phyloP scores from a whole-genome alignment of 1,139 yeast species.

The Yamadazyma dushanensis region DNA sequence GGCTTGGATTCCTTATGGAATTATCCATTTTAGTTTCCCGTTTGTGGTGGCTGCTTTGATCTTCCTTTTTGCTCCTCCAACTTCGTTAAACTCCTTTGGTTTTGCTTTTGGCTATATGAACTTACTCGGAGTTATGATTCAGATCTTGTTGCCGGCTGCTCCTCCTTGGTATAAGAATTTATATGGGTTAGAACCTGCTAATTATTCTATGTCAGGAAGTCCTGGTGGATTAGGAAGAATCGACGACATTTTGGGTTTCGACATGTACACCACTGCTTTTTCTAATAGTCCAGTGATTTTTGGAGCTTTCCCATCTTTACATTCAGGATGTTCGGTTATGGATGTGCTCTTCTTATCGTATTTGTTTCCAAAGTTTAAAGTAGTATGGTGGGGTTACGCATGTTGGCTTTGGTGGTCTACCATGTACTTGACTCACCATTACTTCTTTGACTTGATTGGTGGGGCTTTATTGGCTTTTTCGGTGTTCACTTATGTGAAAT shows the following conservation, averaged over 20 bases:
- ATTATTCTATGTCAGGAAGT: constrained; percentile 88
- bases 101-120: constrained; percentile 99
- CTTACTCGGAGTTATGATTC: constrained; percentile 76
- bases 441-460: constrained; percentile 87
- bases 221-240: constrained; percentile 96
- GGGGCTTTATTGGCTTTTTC: constrained; percentile 78
- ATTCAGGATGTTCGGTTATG: constrained; percentile 91
- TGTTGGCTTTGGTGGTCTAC: constrained; percentile 98
- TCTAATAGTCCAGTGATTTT: constrained; percentile 89
- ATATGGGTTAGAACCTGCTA: constrained; percentile 87
- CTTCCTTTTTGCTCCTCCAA: constrained; percentile 92
- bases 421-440: constrained; percentile 95
- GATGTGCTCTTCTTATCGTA: constrained; percentile 84
- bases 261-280: constrained; percentile 85
- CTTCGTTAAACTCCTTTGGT: constrained; percentile 80
- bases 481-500: constrained; percentile 72
- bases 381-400: constrained; percentile 72
- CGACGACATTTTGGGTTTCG: constrained; percentile 76
- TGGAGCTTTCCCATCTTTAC: constrained; percentile 97
- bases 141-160: constrained; percentile 87
- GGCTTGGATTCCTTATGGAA: constrained; percentile 97
- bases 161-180: constrained; percentile 97
- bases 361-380: constrained; percentile 69
- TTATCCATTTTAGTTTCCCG: constrained; percentile 87
- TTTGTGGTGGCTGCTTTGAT: constrained; percentile 79